phyloP scores from a whole-genome alignment of 2,329 filamentous ascomycete species.

The Fusarium sp. region DNA sequence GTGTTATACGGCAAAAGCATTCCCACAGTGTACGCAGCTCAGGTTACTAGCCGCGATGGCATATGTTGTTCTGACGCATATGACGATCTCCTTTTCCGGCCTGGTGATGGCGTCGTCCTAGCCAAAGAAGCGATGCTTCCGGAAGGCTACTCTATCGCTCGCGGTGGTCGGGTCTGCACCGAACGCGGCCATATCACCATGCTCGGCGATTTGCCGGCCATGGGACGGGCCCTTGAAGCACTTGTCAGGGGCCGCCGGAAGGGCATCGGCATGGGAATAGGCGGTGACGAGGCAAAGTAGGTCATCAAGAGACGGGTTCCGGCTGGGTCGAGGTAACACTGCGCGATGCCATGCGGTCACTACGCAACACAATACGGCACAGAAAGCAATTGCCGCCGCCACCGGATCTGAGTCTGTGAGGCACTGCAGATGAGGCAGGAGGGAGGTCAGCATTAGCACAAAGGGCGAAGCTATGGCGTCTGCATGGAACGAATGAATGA shows the following conservation, averaged over 20 bases:
- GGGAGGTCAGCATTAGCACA: background rate
- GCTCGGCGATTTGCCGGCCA: slow-evolving; percentile 85
- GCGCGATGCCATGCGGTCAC: slow-evolving; percentile 17
- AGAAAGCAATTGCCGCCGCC: slow-evolving; percentile 10
- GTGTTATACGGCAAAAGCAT: slow-evolving; percentile 90
- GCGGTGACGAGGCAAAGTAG: slow-evolving; percentile 17
- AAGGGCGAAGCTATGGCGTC: slow-evolving; percentile 1
- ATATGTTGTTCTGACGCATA: slow-evolving; percentile 86
- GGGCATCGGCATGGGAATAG: slow-evolving; percentile 77
- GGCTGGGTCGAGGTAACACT: slow-evolving; percentile 31
- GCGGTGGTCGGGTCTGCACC: slow-evolving; percentile 81
- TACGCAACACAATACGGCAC: slow-evolving; percentile 26
- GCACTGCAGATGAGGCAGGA: slow-evolving; percentile 6
- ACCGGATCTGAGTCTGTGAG: background rate
- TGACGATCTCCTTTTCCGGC: slow-evolving; percentile 88
- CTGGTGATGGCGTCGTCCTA: slow-evolving; percentile 90
- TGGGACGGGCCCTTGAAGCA: slow-evolving; percentile 81
- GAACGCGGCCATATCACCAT: slow-evolving; percentile 91
- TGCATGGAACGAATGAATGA: slow-evolving; percentile 11
- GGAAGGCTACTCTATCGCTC: slow-evolving; percentile 80
- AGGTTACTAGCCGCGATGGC: slow-evolving; percentile 78
- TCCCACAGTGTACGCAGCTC: slow-evolving; percentile 87
- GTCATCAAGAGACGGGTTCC: slow-evolving; percentile 14
- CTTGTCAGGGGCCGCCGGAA: slow-evolving; percentile 76
- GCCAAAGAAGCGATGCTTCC: slow-evolving; percentile 90